These are phyloP conservation scores for Blastomyces emzantsi DNA, from an alignment of 2,329 filamentous ascomycete species.

Conservation along the genomic window DNA sequence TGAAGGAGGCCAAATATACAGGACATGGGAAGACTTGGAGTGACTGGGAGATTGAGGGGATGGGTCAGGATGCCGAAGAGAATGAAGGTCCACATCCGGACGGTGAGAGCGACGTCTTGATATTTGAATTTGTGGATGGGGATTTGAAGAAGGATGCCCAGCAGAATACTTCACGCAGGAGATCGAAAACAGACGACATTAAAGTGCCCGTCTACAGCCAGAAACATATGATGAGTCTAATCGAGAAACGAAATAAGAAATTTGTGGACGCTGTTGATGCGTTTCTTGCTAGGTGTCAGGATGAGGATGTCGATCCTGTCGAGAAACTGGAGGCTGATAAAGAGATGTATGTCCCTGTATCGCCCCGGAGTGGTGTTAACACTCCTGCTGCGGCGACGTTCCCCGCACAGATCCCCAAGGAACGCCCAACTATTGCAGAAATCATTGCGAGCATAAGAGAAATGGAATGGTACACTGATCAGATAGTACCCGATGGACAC, in stretches of 20 bases:
- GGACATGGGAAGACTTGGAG: constrained; percentile 45
- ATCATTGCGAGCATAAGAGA: constrained; percentile 78
- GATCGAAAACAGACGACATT: constrained; percentile 64
- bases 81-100: constrained; percentile 30
- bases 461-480: constrained; percentile 78
- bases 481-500: constrained; percentile 90
- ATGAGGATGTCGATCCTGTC: constrained; percentile 57
- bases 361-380: constrained; percentile 35
- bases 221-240: constrained; percentile 79
- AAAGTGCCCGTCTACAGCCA: constrained; percentile 91
- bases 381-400: constrained; percentile 41
- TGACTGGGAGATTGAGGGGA: constrained; percentile 48
- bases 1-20: constrained; percentile 24
- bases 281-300: constrained; percentile 66
- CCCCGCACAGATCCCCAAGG: constrained; percentile 65
- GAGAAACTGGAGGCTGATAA: constrained; percentile 52
- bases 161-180: constrained; percentile 59
- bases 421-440: constrained; percentile 70
- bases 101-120: constrained; percentile 57
- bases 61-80: constrained; percentile 17
- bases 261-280: constrained; percentile 67
- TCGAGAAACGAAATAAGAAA: constrained; percentile 80
- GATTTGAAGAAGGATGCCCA: constrained; percentile 75
- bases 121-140: constrained; percentile 89
- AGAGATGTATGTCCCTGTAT: constrained; percentile 54